phyloP scores from a whole-genome alignment of 2,329 filamentous ascomycete species.

The Fusarium domesticum region DNA sequence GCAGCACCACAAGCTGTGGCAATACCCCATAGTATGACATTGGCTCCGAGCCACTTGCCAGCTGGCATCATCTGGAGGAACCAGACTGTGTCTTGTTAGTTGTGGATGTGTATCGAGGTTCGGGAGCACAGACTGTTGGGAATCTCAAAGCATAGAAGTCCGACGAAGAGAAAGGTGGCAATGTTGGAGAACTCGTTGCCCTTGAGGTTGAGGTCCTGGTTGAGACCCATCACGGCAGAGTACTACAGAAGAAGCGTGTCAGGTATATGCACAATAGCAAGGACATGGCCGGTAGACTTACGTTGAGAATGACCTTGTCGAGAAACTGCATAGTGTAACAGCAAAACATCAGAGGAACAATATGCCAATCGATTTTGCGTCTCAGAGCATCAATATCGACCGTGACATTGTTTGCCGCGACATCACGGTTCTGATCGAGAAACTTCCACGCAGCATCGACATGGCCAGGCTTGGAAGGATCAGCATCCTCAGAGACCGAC shows the following conservation, averaged over 20 bases:
- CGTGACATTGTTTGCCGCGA: conserved; percentile 30
- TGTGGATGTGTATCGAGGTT: background rate
- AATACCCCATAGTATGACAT: conserved; percentile 58
- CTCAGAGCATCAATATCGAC: conserved; percentile 47
- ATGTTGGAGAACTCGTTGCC: conserved; percentile 62
- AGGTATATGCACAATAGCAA: background rate
- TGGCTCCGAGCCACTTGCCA: conserved; percentile 58
- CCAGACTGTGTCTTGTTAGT: conserved; percentile 38
- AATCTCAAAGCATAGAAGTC: conserved; percentile 56
- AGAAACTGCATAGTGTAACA: conserved; percentile 63
- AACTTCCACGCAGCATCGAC: conserved; percentile 48
- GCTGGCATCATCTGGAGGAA: conserved; percentile 60
- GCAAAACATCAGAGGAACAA: conserved; percentile 60
- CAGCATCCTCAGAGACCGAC: too few relatives aligned
- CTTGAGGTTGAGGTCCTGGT: conserved; percentile 48
- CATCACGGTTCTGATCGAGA: conserved; percentile 42
- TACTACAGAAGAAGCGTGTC: conserved; percentile 43
- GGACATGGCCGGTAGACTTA: conserved; percentile 32
- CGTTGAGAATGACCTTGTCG: conserved; percentile 63
- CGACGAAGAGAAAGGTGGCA: conserved; percentile 62
- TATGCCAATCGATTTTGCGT: conserved; percentile 56
- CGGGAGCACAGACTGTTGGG: conserved; percentile 48
- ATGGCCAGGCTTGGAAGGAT: conserved; percentile 8
- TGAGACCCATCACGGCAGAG: conserved; percentile 63
- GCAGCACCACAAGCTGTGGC: conserved; percentile 53